Evolutionary conservation across 2,329 filamentous ascomycete species (phyloP).

Genomic region (Didymella keratinophila): DNA sequence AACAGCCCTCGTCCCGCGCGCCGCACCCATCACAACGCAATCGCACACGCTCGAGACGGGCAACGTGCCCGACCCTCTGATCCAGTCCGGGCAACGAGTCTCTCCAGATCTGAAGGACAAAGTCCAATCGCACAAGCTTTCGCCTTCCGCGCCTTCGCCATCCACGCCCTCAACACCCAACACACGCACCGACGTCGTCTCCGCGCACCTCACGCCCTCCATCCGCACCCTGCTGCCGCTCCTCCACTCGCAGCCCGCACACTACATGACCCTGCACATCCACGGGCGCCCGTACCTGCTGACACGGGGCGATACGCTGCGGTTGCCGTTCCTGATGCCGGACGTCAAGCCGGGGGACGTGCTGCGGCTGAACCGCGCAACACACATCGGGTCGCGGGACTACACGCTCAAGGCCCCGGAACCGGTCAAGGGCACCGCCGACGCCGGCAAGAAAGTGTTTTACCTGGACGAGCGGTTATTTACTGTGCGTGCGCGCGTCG

Average conservation of each 20-base stretch:
- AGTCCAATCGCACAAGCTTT: conserved; percentile 25
- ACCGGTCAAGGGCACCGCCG: conserved; percentile 40
- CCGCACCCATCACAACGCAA: conserved; percentile 56
- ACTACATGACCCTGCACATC: conserved; percentile 83
- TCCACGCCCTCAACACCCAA: conserved; percentile 28
- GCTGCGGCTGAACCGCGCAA: conserved; percentile 85
- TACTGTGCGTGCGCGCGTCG: conserved; percentile 83
- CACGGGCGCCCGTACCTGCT: conserved; percentile 82
- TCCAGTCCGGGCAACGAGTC: conserved; percentile 58
- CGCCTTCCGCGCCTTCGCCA: conserved; percentile 26
- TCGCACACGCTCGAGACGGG: conserved; percentile 50
- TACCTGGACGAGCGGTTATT: conserved; percentile 86
- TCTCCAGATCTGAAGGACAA: conserved; percentile 38
- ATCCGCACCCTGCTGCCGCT: conserved; percentile 72
- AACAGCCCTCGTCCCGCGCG: conserved; percentile 60
- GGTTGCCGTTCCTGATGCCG: conserved; percentile 60
- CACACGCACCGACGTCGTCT: conserved; percentile 37
- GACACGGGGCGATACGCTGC: conserved; percentile 62
- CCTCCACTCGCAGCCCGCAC: conserved; percentile 73
- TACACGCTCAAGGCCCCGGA: conserved; percentile 76
- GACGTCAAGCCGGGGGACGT: conserved; percentile 75
- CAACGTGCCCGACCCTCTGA: conserved; percentile 51
- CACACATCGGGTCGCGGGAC: conserved; percentile 82
- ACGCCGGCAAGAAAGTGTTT: conserved; percentile 50
- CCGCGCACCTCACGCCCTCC: conserved; percentile 59